Conservation (phyloP, 2,329 filamentous ascomycete genomes). For the Thelonectria discophora region DNA sequence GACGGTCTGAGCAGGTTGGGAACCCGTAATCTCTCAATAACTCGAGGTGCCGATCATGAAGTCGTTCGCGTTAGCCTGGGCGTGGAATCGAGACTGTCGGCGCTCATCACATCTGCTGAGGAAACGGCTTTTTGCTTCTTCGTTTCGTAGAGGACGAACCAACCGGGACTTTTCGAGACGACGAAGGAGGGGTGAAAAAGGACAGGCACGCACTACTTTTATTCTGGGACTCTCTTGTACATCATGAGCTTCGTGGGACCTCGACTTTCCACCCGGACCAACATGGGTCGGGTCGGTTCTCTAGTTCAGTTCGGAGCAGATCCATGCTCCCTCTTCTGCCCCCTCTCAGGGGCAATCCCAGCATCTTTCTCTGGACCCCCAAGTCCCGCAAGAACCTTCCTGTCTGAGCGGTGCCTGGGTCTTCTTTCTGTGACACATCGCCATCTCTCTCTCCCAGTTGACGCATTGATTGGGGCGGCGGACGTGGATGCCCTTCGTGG, state of each 20-base stretch:
- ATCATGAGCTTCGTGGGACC: neutral
- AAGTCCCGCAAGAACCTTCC: constrained; percentile 16
- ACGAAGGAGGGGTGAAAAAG: constrained; percentile 24
- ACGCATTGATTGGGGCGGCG: neutral
- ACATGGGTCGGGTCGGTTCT: constrained; percentile 2
- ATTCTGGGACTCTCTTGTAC: constrained; percentile 12
- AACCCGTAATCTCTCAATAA: neutral
- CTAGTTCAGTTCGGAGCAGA: constrained; percentile 1
- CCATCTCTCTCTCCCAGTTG: neutral
- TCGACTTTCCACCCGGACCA: neutral
- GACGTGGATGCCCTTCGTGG: constrained; percentile 12
- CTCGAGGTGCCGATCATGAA: neutral
- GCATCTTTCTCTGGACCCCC: neutral
- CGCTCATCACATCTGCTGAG: constrained; percentile 7
- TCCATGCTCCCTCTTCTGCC: no score
- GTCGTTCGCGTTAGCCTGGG: neutral
- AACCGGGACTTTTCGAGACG: neutral
- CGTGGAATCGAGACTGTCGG: constrained; percentile 7
- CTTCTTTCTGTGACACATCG: constrained; percentile 13
- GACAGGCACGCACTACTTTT: constrained; percentile 28
- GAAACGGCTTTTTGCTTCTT: neutral
- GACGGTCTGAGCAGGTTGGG: neutral
- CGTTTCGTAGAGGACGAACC: neutral
- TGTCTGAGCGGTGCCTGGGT: constrained; percentile 2
- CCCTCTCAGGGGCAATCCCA: constrained; percentile 26